phyloP scores from a whole-genome alignment of 2,329 filamentous ascomycete genomes.

The Dactylellina sp. region DNA sequence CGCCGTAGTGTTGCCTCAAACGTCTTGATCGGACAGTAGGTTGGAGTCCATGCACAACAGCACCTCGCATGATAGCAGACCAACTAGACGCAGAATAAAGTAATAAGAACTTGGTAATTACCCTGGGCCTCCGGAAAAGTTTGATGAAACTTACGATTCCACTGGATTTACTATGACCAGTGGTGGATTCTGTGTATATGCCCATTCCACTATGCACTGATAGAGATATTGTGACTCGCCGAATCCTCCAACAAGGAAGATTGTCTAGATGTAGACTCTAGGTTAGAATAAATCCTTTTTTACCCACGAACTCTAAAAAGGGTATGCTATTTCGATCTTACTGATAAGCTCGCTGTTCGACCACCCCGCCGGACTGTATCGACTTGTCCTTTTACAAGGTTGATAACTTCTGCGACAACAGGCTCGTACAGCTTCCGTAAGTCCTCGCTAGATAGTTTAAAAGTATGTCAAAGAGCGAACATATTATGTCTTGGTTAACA shows the following conservation, averaged over 20 bases:
- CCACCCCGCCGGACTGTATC: neutral
- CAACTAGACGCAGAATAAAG: conserved; percentile 23
- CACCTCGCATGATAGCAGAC: conserved; percentile 48
- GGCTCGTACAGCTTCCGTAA: conserved; percentile 57
- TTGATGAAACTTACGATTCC: conserved; percentile 32
- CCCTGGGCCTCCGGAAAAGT: too few relatives aligned
- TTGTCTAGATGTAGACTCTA: conserved; percentile 2
- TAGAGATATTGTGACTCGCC: conserved; percentile 51
- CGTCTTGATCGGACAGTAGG: conserved; percentile 18
- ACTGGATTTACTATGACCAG: conserved; percentile 33
- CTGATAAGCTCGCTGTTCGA: neutral
- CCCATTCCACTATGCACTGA: conserved; percentile 6
- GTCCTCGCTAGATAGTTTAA: conserved; percentile 28
- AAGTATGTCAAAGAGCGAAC: too few relatives aligned
- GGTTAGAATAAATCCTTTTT: neutral
- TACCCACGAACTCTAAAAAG: too few relatives aligned
- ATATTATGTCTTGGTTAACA: too few relatives aligned
- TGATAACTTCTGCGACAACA: conserved; percentile 37
- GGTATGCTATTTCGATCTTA: too few relatives aligned
- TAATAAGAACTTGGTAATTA: too few relatives aligned
- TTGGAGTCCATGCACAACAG: conserved; percentile 13
- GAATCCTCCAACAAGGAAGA: conserved; percentile 48
- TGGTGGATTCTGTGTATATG: neutral
- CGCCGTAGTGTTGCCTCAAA: conserved; percentile 44
- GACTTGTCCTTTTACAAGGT: conserved; percentile 35